Base-by-base conservation (phyloP, 139 green algal species). In the Chlorella sp. region DNA sequence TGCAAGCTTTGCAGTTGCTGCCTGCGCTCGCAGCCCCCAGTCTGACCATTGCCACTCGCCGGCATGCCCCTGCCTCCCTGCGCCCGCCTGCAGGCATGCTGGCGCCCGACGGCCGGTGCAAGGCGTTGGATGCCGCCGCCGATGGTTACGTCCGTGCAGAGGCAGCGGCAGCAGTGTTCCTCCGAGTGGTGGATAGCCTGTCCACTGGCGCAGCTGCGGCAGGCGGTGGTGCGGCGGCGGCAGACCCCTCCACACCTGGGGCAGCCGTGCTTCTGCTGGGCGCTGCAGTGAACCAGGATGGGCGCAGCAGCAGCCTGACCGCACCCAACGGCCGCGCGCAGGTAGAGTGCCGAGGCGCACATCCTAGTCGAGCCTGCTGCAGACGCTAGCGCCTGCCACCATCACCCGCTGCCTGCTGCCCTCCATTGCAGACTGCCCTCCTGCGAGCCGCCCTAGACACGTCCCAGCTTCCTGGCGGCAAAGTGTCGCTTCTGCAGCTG, bases 111-210 rank as follows among this genome's bases (percentile, higher is more conserved):
- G 93, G 92, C 55, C 80, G 93, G 33, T 97, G 93, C 83, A 96
- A 97, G 83, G 91, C 93, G 2, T 79, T 97, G 51, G 93, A 97
- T 50, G 76, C 84, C 8, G 53, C 80, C 19, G 93, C 92, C 9
- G 90, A 97, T 67, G 93, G 93, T 19, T 97, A 96, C 71, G 88
- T 92, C 25, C 77, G 91, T 2, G 85, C 77, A 0, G 92, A 97
- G 82, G 86, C 83, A 0, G 69, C 56, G 2, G 53, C 56, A 9
- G 69, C 69, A 3, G 2, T 75, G 17, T 38, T 65, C 38, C 53
- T 75, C n/a, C 56, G 69, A 1, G 69, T 40, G 3, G 41, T 75
- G 2, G 53, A 75, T 53, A 75, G 69, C 53, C 15, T 75, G 11
- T 79, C 14, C 14, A 67, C 69, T 12, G 36, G 53, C 11, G 45